Percentiles rank a stretch among this genome's conserved stretches.
Conservation (phyloP, 164 flowering plant species). For the Paratinospora sagittata region DNA sequence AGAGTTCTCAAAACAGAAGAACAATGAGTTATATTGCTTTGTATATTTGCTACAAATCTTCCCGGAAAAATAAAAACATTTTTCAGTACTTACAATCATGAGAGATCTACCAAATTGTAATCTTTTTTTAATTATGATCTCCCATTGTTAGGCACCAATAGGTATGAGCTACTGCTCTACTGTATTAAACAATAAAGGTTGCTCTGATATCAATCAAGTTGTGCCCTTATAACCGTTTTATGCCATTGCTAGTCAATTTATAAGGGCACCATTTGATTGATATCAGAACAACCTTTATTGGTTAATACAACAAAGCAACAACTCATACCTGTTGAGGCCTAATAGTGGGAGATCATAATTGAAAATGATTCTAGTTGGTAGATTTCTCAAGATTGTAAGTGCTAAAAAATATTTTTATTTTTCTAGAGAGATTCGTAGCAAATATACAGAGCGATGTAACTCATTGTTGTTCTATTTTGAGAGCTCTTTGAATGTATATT, state of each 20-base stretch:
- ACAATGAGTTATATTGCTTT: neutral
- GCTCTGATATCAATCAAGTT: neutral
- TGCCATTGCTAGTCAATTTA: neutral
- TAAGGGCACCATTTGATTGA: neutral
- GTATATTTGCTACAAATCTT: neutral
- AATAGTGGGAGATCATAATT: neutral
- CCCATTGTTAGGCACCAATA: neutral
- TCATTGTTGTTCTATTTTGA: too few relatives aligned
- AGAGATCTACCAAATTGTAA: neutral
- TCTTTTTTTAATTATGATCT: neutral
- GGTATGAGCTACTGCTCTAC: neutral
- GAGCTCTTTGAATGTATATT: too few relatives aligned
- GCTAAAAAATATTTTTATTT: neutral
- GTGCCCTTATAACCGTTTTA: neutral
- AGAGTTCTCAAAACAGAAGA: too few relatives aligned
- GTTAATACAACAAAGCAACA: neutral
- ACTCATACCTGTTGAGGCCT: neutral
- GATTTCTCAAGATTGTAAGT: neutral
- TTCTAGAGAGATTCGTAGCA: neutral
- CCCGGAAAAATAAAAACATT: neutral
- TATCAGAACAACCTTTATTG: neutral
- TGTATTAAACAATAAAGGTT: neutral
- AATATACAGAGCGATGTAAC: neutral
- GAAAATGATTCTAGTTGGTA: neutral
- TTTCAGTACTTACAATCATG: neutral